phyloP scores from a whole-genome alignment of 192 early-diverging fungal genomes.

The Backusella sp. region DNA sequence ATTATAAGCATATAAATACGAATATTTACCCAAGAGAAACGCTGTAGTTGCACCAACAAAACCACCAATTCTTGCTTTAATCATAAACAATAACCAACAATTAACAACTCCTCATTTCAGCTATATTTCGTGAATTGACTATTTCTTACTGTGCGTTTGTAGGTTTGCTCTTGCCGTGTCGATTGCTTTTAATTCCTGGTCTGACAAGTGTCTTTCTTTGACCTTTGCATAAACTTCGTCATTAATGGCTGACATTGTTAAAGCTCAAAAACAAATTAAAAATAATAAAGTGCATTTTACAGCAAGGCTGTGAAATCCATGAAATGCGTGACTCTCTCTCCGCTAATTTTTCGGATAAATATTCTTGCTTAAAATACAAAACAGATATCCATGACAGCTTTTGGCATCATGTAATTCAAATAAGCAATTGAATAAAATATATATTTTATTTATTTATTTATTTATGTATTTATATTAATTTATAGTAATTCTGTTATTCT shows the following conservation, averaged over 20 bases:
- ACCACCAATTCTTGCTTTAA: slow-evolving; percentile 25
- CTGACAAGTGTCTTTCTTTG: slow-evolving; percentile 26
- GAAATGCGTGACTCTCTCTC: too few relatives aligned
- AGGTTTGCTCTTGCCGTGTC: slow-evolving; percentile 29
- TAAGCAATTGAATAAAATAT: too few relatives aligned
- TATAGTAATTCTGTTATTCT: too few relatives aligned
- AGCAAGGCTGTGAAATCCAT: too few relatives aligned
- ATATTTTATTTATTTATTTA: not conserved
- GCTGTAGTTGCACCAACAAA: slow-evolving; percentile 26
- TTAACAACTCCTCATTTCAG: not conserved
- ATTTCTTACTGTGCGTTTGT: slow-evolving; percentile 26
- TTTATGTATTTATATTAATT: too few relatives aligned
- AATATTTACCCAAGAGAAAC: slow-evolving; percentile 20
- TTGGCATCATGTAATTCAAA: too few relatives aligned
- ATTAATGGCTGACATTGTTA: slow-evolving; percentile 21
- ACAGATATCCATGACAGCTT: too few relatives aligned
- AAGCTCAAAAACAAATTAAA: not conserved
- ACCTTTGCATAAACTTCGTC: slow-evolving; percentile 27
- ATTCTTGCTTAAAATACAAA: too few relatives aligned
- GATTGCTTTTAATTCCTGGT: slow-evolving; percentile 31
- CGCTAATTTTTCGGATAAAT: too few relatives aligned
- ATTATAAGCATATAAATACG: not conserved
- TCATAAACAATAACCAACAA: not conserved
- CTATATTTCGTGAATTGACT: not conserved
- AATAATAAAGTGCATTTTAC: too few relatives aligned